Conservation (phyloP, 352 stramenopile genomes). For the Thraustochytrium striatum region DNA sequence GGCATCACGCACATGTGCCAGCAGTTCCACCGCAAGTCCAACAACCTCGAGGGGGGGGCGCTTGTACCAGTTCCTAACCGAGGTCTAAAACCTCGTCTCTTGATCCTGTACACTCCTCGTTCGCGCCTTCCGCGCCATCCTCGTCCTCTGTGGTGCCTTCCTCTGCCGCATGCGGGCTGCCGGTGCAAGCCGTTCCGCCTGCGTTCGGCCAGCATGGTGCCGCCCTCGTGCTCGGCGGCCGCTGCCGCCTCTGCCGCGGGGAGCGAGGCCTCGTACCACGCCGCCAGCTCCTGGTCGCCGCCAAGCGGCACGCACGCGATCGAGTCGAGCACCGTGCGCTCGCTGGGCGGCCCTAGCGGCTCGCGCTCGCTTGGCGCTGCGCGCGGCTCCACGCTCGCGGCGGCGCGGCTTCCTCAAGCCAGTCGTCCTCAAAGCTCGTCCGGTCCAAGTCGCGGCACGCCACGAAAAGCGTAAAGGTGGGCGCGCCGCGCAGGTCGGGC, state of each 20-base stretch:
- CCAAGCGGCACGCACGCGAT: not conserved
- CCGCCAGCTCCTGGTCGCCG: constrained; percentile 13
- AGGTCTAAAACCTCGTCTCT: not conserved
- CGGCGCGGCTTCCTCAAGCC: not conserved
- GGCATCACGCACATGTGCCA: constrained; percentile 52
- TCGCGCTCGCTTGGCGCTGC: not conserved
- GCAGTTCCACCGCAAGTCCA: constrained; percentile 46
- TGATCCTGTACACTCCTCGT: not conserved
- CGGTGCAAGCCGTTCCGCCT: not conserved
- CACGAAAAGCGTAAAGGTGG: constrained; percentile 13
- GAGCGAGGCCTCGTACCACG: not conserved
- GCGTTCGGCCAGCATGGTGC: not conserved
- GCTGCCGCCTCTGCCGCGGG: not conserved
- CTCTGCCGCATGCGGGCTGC: not conserved
- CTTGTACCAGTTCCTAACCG: constrained; percentile 42
- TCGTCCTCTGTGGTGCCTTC: not conserved
- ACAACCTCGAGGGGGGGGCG: not conserved
- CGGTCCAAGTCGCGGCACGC: constrained; percentile 4
- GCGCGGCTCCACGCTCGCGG: not conserved
- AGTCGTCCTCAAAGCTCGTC: not conserved
- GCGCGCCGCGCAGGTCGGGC: not conserved
- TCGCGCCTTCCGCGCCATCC: not conserved
- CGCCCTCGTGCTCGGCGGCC: not conserved
- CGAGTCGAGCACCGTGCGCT: not conserved
- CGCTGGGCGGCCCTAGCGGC: not conserved